phyloP scores from a whole-genome alignment of 192 early-diverging fungal species.

The Martensiomyces pterosporus region DNA sequence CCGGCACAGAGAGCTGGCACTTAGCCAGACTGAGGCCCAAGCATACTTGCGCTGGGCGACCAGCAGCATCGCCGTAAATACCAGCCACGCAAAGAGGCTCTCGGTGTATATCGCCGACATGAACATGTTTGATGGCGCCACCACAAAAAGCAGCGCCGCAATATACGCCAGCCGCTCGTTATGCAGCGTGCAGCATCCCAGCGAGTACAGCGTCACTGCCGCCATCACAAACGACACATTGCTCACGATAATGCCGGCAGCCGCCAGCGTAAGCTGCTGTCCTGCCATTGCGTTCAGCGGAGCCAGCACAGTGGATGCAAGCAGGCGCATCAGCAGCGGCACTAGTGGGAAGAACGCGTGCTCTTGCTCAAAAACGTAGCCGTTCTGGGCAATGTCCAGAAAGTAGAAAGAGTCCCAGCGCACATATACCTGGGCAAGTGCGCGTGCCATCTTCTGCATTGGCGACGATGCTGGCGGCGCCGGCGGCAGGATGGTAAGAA shows the following conservation, averaged over 20 bases:
- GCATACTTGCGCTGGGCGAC: constrained; percentile 47
- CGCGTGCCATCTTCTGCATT: neutral
- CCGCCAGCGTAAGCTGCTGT: constrained; percentile 42
- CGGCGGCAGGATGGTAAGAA: constrained; percentile 23
- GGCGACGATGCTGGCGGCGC: neutral
- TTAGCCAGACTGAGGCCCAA: constrained; percentile 62
- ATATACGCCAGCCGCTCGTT: constrained; percentile 58
- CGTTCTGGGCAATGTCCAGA: constrained; percentile 66
- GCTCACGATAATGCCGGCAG: constrained; percentile 67
- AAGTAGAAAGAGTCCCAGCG: constrained; percentile 93
- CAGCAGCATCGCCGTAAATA: constrained; percentile 73
- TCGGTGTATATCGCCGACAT: constrained; percentile 89
- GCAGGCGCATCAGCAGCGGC: constrained; percentile 58
- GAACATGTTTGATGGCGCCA: constrained; percentile 78
- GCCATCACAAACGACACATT: constrained; percentile 75
- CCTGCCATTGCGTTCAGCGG: constrained; percentile 47
- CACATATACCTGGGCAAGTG: constrained; percentile 53
- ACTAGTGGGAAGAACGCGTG: constrained; percentile 86
- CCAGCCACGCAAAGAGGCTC: constrained; percentile 73
- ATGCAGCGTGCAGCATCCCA: constrained; percentile 35
- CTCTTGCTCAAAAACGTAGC: constrained; percentile 84
- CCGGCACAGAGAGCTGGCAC: constrained; percentile 57
- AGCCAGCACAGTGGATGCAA: constrained; percentile 53
- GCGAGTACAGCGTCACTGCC: constrained; percentile 68
- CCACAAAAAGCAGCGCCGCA: constrained; percentile 65